Evolutionary conservation across 116 monocot species (phyloP).

Genomic region (Cymodocea nodosa): DNA sequence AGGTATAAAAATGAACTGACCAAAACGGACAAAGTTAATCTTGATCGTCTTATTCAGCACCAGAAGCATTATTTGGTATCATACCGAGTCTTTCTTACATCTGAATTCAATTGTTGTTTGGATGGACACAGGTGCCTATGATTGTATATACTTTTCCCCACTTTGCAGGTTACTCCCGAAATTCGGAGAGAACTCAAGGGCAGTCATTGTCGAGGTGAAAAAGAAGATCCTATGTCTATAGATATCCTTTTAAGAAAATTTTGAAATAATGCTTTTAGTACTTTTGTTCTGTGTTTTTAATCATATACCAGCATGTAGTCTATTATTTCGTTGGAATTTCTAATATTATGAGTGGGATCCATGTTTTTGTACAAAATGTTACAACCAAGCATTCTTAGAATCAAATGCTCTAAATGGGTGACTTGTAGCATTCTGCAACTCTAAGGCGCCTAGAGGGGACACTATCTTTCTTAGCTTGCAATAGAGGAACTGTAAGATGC

Average conservation of each 20-base stretch:
- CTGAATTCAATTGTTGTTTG: too few relatives aligned
- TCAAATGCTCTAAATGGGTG: too few relatives aligned
- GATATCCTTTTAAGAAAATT: slow-evolving; percentile 69
- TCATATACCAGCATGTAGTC: neutral
- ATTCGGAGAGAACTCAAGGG: slow-evolving; percentile 72
- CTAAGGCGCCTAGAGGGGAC: too few relatives aligned
- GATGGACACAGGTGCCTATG: too few relatives aligned
- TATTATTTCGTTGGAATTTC: too few relatives aligned
- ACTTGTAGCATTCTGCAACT: too few relatives aligned
- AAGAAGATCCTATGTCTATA: slow-evolving; percentile 46
- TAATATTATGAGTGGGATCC: too few relatives aligned
- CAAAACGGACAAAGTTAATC: slow-evolving; percentile 55
- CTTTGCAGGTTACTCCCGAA: slow-evolving; percentile 80
- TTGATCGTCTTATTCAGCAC: slow-evolving; percentile 49
- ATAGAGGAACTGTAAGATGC: too few relatives aligned
- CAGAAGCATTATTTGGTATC: slow-evolving; percentile 96
- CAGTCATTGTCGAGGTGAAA: slow-evolving; percentile 74
- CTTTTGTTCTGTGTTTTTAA: neutral
- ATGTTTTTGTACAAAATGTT: too few relatives aligned
- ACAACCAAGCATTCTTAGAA: too few relatives aligned
- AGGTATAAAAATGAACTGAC: slow-evolving; percentile 94
- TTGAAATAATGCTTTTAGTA: neutral
- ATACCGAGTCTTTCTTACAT: too few relatives aligned
- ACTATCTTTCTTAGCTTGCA: too few relatives aligned
- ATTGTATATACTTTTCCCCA: neutral